phyloP scores from a whole-genome alignment of 306 rosid species.

The Malus sieversii region DNA sequence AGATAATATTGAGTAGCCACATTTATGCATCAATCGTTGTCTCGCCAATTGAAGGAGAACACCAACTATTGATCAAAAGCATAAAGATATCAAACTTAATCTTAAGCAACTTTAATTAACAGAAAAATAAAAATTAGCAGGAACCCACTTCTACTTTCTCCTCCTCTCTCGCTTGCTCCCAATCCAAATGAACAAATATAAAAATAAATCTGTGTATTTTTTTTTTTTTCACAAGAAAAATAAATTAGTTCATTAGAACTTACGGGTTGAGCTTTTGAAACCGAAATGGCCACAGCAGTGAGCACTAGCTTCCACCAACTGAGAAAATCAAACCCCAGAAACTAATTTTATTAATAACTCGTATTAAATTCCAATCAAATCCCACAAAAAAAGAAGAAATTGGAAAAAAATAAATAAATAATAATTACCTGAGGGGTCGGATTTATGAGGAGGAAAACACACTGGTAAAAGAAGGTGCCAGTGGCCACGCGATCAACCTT shows the following conservation, averaged over 20 bases:
- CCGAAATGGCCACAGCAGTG: slow-evolving; percentile 52
- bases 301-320: slow-evolving; percentile 54
- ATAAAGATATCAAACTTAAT: too few relatives aligned
- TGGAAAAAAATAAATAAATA: not conserved
- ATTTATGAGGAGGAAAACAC: slow-evolving; percentile 65
- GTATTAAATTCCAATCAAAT: too few relatives aligned
- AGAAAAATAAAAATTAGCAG: not conserved
- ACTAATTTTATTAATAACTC: not conserved
- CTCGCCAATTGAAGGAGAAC: too few relatives aligned
- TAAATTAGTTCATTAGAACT: slow-evolving; percentile 8
- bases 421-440: slow-evolving; percentile 64
- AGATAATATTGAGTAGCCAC: too few relatives aligned
- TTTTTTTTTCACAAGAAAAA: not conserved
- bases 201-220: not conserved
- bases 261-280: slow-evolving; percentile 40
- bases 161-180: not conserved
- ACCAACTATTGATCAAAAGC: too few relatives aligned
- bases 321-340: not conserved
- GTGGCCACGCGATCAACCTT: slow-evolving; percentile 52
- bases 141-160: not conserved
- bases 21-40: too few relatives aligned
- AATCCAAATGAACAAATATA: not conserved
- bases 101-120: not conserved
- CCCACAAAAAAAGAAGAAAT: not conserved
- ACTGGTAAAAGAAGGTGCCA: slow-evolving; percentile 65